Evolutionary conservation across 108 stramenopile species (phyloP), one percentile per base, ranked within the genome.

Genomic region (Epithemia pelagica): DNA sequence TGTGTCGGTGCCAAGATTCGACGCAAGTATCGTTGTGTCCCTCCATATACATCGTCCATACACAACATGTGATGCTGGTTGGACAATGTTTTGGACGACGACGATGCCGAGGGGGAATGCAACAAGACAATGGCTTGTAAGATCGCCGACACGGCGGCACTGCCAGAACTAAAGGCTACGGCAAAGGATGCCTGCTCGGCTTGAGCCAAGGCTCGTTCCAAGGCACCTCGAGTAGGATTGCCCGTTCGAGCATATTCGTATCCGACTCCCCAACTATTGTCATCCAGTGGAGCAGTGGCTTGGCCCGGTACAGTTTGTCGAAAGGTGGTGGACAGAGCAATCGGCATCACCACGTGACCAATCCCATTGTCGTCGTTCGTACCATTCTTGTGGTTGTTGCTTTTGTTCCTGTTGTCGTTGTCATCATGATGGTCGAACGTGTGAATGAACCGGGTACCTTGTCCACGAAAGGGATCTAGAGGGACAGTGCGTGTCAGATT

Each of bases 21-120:
- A 3, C 84, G 75, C 69, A 86, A 92, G 67, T 87, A 85, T 7
- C 85, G 82, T 29, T 88, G 85, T 28, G 95, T 95, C 18, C 94
- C 95, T 22, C 94, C 95, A 65, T 96, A 95, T n/a, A 92, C 85
- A 65, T 91, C 89, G 71, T 94, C 85, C 28, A 87, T 83, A 65
- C 86, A 82, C 62, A 96, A 73, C 55, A 93, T 82, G 31, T 92
- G 85, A 46, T 46, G 37, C 37, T 5, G 37, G 2, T 80, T 29
- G 59, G 79, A 70, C 28, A 89, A 59, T 15, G 37, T 5, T 15
- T 46, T 15, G 37, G 37, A 46, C 37, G 37, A 46, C 37, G 37
- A 46, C 15, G 5, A 15, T 15, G 37, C 10, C 15, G 5, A 15
- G 5, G 5, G 37, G 5, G 5, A 15, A 5, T 46, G 37, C 15